phyloP scores from a whole-genome alignment of 2,329 filamentous ascomycete genomes.

The Pleochaeta shiraiana region DNA sequence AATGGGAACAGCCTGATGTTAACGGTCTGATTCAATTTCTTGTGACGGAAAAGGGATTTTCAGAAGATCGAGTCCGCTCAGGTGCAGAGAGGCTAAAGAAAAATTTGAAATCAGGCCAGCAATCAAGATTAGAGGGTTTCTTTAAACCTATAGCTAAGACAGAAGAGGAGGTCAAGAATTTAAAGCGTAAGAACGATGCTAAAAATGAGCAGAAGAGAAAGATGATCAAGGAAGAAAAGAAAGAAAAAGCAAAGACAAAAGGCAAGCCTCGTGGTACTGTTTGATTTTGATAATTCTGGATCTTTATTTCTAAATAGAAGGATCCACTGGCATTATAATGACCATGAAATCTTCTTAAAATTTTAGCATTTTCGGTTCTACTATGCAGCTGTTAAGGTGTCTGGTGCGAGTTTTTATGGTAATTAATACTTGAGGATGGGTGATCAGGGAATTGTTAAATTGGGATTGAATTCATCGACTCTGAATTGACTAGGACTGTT shows the following conservation, averaged over 20 bases:
- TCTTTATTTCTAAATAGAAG: too few relatives aligned
- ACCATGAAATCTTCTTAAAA: too few relatives aligned
- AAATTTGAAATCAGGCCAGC: slow-evolving; percentile 77
- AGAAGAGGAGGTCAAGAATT: slow-evolving; percentile 56
- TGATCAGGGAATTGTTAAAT: too few relatives aligned
- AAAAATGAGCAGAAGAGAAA: slow-evolving; percentile 88
- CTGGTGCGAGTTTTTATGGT: too few relatives aligned
- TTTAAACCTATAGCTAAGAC: slow-evolving; percentile 88
- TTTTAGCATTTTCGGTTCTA: too few relatives aligned
- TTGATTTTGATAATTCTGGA: slow-evolving; percentile 5
- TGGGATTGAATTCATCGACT: too few relatives aligned
- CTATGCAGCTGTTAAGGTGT: too few relatives aligned
- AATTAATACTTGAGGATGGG: too few relatives aligned
- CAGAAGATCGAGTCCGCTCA: slow-evolving; percentile 71
- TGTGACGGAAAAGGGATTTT: slow-evolving; percentile 90
- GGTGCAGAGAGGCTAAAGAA: slow-evolving; percentile 65
- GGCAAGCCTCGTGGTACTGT: slow-evolving; percentile 44
- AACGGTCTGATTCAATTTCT: slow-evolving; percentile 80
- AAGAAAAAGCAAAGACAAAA: slow-evolving; percentile 85
- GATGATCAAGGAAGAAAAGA: slow-evolving; percentile 82
- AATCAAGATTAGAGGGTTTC: slow-evolving; percentile 83
- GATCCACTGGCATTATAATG: too few relatives aligned
- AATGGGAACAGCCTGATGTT: slow-evolving; percentile 86
- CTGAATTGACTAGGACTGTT: too few relatives aligned
- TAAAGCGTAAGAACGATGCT: slow-evolving; percentile 89